A percentile compares a stretch with the other conserved stretches of the same genome.
Evolutionary conservation across 345 rosid genomes (phyloP).

Genomic region (Firmiana major): DNA sequence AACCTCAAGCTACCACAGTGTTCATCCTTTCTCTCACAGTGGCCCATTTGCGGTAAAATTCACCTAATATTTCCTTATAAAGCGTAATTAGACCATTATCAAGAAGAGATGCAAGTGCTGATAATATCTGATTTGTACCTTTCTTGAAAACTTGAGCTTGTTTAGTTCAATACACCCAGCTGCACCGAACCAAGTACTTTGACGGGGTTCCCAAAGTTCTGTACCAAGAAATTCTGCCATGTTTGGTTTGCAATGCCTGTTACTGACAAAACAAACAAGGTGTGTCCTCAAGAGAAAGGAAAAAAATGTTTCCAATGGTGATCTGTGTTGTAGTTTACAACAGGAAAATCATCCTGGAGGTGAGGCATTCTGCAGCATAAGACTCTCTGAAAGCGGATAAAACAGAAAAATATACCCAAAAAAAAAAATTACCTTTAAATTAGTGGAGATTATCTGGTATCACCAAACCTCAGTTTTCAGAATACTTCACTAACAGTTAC

Average conservation of each 20-base stretch:
- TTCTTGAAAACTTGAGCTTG: no score
- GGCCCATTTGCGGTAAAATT: no score
- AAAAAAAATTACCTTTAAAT: not conserved
- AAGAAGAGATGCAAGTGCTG: no score
- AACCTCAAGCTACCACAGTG: not conserved
- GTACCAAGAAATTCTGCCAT: no score
- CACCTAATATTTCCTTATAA: no score
- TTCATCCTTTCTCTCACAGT: no score
- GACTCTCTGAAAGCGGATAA: not conserved
- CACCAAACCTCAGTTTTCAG: constrained; percentile 20
- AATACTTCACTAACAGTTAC: constrained; percentile 19
- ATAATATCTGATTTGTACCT: no score
- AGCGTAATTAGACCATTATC: no score
- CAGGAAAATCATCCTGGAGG: not conserved
- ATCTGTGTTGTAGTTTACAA: no score
- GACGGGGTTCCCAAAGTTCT: no score
- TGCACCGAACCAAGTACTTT: not conserved
- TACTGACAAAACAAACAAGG: not conserved
- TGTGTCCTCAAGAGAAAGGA: not conserved
- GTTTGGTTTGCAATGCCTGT: not conserved
- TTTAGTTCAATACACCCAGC: no score
- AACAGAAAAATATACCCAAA: not conserved
- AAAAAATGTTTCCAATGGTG: no score
- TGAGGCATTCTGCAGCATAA: not conserved
- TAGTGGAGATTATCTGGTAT: constrained; percentile 24